Percentiles rank a stretch among this genome's conserved stretches.
phyloP scores from a whole-genome alignment of 1,284 basidiomycete genomes.

The Austroboletus niveus region DNA sequence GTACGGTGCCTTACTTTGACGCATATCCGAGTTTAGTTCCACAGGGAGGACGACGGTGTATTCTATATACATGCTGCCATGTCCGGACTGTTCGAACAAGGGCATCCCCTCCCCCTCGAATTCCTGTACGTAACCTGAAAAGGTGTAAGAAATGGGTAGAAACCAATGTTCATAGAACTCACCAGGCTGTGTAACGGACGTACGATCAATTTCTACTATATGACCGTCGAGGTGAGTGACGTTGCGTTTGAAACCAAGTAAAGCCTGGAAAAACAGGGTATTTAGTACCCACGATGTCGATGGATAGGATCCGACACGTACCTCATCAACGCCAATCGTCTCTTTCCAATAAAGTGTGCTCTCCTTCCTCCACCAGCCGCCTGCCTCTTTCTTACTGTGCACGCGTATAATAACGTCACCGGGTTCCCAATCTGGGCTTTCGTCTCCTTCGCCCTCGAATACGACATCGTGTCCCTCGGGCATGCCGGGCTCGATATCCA shows the following conservation, averaged over 20 bases:
- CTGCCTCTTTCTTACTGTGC: constrained; percentile 69
- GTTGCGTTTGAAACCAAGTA: constrained; percentile 81
- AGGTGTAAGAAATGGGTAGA: constrained; percentile 1
- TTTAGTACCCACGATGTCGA: background rate
- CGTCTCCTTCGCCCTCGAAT: constrained; percentile 92
- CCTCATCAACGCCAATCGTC: constrained; percentile 87
- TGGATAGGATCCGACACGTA: constrained; percentile 33
- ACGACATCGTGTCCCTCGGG: constrained; percentile 90
- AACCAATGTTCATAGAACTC: constrained; percentile 12
- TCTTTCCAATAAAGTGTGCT: constrained; percentile 87
- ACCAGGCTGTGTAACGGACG: constrained; percentile 89
- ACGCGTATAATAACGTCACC: constrained; percentile 89
- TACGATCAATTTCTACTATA: constrained; percentile 66
- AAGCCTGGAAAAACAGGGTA: constrained; percentile 50
- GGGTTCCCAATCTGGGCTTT: constrained; percentile 89
- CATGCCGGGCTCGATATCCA: constrained; percentile 84
- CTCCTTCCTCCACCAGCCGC: constrained; percentile 86
- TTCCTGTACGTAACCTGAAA: constrained; percentile 73
- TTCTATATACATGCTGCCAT: constrained; percentile 88
- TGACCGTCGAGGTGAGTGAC: constrained; percentile 90
- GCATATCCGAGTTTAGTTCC: constrained; percentile 60
- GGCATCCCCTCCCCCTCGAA: constrained; percentile 91
- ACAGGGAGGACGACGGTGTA: constrained; percentile 87
- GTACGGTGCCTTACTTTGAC: constrained; percentile 56
- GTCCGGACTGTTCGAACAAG: constrained; percentile 54